Evolutionary conservation across 192 early-diverging fungal species (phyloP).

Genomic region (Jimgerdemannia lactiflua): DNA sequence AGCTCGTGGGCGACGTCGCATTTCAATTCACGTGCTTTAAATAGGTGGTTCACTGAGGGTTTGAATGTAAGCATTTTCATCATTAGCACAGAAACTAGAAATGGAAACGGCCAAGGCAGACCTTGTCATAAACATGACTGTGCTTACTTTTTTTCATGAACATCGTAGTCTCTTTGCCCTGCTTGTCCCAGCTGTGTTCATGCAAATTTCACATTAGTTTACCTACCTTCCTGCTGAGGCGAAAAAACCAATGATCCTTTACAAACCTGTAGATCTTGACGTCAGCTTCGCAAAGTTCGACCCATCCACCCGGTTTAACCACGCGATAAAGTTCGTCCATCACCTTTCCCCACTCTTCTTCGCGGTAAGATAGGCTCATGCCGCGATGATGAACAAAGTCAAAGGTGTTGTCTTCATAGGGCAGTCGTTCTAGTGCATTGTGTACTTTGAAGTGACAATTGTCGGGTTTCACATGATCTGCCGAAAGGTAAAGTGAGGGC

Average conservation of each 20-base stretch:
- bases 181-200: background rate
- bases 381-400: constrained; percentile 25
- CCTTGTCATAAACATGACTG: background rate
- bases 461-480: background rate
- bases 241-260: background rate
- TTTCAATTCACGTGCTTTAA: background rate
- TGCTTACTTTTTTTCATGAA: background rate
- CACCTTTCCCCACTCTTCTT: constrained; percentile 9
- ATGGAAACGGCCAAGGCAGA: too few species aligned
- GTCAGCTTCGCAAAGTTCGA: constrained; percentile 13
- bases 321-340: constrained; percentile 9
- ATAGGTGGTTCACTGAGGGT: background rate
- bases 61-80: too few species aligned
- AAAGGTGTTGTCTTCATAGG: constrained; percentile 22
- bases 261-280: background rate
- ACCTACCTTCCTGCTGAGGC: too few species aligned
- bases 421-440: constrained; percentile 16
- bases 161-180: background rate
- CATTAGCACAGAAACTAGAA: too few species aligned
- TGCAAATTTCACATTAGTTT: background rate
- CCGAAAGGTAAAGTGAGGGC: background rate
- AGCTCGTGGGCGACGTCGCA: background rate
- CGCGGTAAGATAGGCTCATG: constrained; percentile 5
- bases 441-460: constrained; percentile 8
- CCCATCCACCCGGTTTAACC: constrained; percentile 23